Base-by-base conservation (phyloP, 2,329 filamentous ascomycete genomes). In the Talaromyces sp. region DNA sequence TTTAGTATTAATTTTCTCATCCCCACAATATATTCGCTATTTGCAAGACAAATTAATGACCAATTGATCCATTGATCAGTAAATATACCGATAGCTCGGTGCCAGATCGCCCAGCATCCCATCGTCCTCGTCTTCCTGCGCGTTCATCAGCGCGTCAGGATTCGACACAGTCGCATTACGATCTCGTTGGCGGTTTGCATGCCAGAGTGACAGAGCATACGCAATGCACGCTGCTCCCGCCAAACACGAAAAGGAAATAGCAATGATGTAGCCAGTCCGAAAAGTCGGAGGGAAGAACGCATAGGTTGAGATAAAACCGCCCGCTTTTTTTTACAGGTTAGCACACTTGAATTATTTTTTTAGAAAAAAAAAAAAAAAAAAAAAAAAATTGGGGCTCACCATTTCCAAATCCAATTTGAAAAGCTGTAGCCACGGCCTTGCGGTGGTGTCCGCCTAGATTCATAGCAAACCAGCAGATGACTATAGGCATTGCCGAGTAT, bases 401-500 rank as follows among this genome's bases (percentile, higher is more conserved):
- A 68, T 92, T 93, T 10, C 90, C 90, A 66, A 92, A 91, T 0
- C 88, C 88, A 51, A 93, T 81, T 73, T 92, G 89, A 88, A 88
- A 92, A 0, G 88, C 90, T 8, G 85, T 85, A 12, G 89, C 89
- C 16, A 92, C 84, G 8, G 87, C 82, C 51, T 89, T 82, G 3
- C 89, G 83, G 61, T 87, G 87, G 71, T 92, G 90, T 0, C 89
- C 89, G 2, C 86, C 86, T 1, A 92, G 78, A 68, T 92, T 93
- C 85, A 92, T 91, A 68, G 88, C 89, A 74, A 89, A 92, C 89
- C 90, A 93, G 73, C 89, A 92, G 7, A 92, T 85, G 51, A 92
- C 86, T 33, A 96, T 87, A 0, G 94, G 92, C 89, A 96, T 93
- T n/a, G 92, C 91, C 0, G 87, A 87, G 76, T 96, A 97, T 5